A percentile compares a stretch with the other conserved stretches of the same genome.
Evolutionary conservation across 2,329 filamentous ascomycete species (phyloP).

Genomic region (Lizonia empirigonia): DNA sequence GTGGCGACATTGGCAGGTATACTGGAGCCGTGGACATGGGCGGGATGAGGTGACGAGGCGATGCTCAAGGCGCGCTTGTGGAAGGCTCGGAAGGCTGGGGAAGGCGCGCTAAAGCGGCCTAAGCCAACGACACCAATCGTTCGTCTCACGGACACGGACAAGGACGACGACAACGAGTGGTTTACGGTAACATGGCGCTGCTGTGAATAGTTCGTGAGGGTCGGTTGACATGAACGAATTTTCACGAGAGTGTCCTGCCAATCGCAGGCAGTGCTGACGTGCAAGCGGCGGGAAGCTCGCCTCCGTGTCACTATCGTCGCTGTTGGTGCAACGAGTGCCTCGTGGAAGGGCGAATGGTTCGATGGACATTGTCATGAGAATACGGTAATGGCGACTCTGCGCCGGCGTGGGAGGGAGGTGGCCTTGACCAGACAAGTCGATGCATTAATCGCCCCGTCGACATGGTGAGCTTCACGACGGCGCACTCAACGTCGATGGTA

Average conservation of each 20-base stretch:
- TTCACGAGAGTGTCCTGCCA: slow-evolving; percentile 10
- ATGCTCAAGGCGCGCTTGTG: not conserved
- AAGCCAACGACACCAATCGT: not conserved
- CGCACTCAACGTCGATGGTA: not conserved
- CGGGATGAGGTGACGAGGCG: not conserved
- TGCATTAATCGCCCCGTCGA: not conserved
- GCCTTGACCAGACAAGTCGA: not conserved
- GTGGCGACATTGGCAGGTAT: not conserved
- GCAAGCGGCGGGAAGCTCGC: slow-evolving; percentile 1
- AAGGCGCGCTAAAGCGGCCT: slow-evolving; percentile 1
- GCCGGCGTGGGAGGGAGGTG: not conserved
- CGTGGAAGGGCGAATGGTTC: not conserved
- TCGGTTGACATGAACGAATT: slow-evolving; percentile 31
- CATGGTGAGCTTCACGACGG: not conserved
- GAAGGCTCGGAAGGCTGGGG: slow-evolving; percentile 1
- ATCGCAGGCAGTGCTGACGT: not conserved
- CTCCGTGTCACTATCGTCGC: slow-evolving; percentile 1
- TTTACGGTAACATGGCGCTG: not conserved
- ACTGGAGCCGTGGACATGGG: not conserved
- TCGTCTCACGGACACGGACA: not conserved
- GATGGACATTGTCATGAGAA: not conserved
- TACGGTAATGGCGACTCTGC: not conserved
- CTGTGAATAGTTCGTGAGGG: not conserved
- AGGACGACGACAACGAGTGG: not conserved
- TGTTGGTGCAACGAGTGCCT: slow-evolving; percentile 1